Evolutionary conservation across 768 basidiomycete genomes (phyloP).

Genomic region (Tulasnella sp.): DNA sequence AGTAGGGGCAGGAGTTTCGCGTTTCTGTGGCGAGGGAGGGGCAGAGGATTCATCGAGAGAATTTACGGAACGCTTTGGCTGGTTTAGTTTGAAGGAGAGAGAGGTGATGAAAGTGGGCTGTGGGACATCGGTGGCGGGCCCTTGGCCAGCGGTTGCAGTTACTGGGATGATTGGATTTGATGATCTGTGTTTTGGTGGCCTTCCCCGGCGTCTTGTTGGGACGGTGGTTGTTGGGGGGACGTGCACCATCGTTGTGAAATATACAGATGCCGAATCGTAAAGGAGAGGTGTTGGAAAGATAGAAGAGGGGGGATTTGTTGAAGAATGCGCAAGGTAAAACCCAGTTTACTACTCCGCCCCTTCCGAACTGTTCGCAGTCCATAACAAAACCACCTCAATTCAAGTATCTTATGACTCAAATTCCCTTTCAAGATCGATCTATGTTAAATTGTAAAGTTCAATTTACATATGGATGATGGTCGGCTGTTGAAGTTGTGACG

Average conservation of each 20-base stretch:
- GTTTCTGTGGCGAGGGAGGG: constrained; percentile 1
- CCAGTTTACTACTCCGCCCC: constrained; percentile 8
- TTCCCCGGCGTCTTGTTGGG: constrained; percentile 3
- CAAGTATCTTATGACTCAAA: background rate
- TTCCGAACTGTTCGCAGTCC: background rate
- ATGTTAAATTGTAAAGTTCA: background rate
- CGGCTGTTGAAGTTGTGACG: background rate
- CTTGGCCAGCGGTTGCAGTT: background rate
- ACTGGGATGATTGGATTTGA: background rate
- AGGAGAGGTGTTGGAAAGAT: background rate
- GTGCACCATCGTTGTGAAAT: constrained; percentile 12
- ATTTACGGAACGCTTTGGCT: constrained; percentile 30
- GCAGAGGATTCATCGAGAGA: background rate
- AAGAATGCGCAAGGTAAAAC: background rate
- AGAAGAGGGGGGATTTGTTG: background rate
- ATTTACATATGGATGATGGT: background rate
- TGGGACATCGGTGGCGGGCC: background rate
- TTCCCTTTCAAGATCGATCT: background rate
- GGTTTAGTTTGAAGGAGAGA: constrained; percentile 47
- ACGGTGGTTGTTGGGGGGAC: constrained; percentile 7
- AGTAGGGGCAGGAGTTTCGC: background rate
- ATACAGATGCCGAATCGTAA: background rate
- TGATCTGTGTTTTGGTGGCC: constrained; percentile 10
- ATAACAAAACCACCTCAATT: background rate
- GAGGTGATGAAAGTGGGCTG: constrained; percentile 45